Percentiles rank a stretch among this genome's conserved stretches.
Evolutionary conservation across 768 basidiomycete species (phyloP).

Genomic region (Leccinum longicurvipes): DNA sequence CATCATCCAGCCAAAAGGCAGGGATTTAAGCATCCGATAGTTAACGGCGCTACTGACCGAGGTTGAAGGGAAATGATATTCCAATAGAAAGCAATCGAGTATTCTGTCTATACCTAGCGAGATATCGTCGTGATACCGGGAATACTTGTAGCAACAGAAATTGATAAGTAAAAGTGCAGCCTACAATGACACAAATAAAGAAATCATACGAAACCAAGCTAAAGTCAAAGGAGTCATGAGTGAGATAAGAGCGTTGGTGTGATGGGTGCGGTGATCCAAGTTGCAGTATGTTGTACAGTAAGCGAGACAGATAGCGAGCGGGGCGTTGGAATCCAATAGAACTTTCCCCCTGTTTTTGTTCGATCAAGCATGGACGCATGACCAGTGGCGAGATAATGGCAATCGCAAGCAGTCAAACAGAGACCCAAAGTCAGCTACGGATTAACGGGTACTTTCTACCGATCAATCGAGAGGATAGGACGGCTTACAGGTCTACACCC

Average conservation of each 20-base stretch:
- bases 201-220: conserved; percentile 21
- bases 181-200: conserved; percentile 28
- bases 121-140: conserved; percentile 29
- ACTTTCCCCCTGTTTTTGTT: conserved; percentile 11
- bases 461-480: conserved; percentile 34
- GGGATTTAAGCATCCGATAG: neutral
- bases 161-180: conserved; percentile 27
- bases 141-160: conserved; percentile 31
- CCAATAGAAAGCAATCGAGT: conserved; percentile 16
- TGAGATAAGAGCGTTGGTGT: conserved; percentile 19
- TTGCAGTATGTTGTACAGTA: conserved; percentile 25
- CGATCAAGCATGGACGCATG: conserved; percentile 5
- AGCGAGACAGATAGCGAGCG: conserved; percentile 15
- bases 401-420: neutral
- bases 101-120: conserved; percentile 26
- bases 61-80: conserved; percentile 1
- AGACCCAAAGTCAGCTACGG: conserved; percentile 1
- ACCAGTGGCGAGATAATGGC: neutral
- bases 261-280: conserved; percentile 16
- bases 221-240: conserved; percentile 11
- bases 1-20: no score
- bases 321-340: conserved; percentile 7
- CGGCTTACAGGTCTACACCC: conserved; percentile 59
- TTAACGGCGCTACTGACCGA: neutral
- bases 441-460: conserved; percentile 47